Conservation (phyloP, 106 monocot species). For the Dactylorhiza incarnata region DNA sequence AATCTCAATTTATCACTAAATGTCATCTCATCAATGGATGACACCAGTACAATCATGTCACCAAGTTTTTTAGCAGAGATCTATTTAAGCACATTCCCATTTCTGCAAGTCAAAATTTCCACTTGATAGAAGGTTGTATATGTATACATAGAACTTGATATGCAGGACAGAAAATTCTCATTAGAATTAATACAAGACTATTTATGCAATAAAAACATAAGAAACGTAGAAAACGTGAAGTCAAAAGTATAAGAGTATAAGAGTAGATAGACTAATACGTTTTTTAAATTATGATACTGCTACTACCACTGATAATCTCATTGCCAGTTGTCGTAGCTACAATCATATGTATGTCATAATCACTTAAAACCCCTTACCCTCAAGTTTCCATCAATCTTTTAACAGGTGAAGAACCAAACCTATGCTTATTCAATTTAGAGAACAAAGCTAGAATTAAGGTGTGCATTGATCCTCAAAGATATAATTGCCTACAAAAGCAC, state of each 20-base stretch:
- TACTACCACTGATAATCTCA: not conserved
- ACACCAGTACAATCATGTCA: not conserved
- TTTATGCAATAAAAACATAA: not conserved
- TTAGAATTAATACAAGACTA: not conserved
- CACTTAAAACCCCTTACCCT: not conserved
- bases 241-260: not conserved
- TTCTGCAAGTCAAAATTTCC: not conserved
- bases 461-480: not conserved
- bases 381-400: not conserved
- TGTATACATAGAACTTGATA: not conserved
- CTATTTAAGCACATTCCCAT: not conserved
- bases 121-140: not conserved
- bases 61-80: not conserved
- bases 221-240: not conserved
- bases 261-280: not conserved
- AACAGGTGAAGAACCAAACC: not conserved
- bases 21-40: not conserved
- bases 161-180: not conserved
- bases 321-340: not conserved
- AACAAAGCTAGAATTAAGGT: not conserved
- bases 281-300: not conserved
- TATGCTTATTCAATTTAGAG: not conserved
- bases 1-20: not conserved
- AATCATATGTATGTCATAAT: not conserved
- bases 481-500: not conserved